Percentiles rank a stretch among this genome's conserved stretches.
These are phyloP conservation scores for Lachnellula occidentalis DNA, from an alignment of 2,329 filamentous ascomycete species.

Conservation along the genomic window DNA sequence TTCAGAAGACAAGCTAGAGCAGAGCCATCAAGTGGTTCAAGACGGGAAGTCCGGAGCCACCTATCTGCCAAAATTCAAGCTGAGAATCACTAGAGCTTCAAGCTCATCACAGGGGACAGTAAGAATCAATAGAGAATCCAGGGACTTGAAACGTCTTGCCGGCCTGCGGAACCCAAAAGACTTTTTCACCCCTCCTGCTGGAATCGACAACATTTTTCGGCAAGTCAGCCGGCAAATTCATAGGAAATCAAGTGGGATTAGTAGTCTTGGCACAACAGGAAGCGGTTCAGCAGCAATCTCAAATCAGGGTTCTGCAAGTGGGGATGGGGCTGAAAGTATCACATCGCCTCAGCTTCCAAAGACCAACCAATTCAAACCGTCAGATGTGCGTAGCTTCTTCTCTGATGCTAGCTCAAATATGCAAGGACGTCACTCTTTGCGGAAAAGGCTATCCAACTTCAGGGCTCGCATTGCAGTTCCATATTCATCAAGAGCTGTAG, in stretches of 20 bases:
- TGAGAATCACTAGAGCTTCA: slow-evolving; percentile 28
- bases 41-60: slow-evolving; percentile 1
- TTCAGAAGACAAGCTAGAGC: slow-evolving; percentile 20
- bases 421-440: slow-evolving; percentile 17
- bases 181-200: slow-evolving; percentile 27
- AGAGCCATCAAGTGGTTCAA: slow-evolving; percentile 3
- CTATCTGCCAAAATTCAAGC: slow-evolving; percentile 24
- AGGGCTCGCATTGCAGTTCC: slow-evolving; percentile 23
- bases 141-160: slow-evolving; percentile 13
- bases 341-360: slow-evolving; percentile 8
- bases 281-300: slow-evolving; percentile 1
- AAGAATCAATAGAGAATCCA: slow-evolving; percentile 22
- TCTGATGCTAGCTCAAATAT: slow-evolving; percentile 34
- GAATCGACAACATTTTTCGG: slow-evolving; percentile 28
- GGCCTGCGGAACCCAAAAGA: slow-evolving; percentile 27
- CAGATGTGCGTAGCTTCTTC: slow-evolving; percentile 33
- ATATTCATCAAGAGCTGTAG: slow-evolving; percentile 19
- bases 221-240: slow-evolving; percentile 26
- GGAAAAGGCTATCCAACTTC: slow-evolving; percentile 26
- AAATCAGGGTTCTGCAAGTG: not conserved
- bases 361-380: slow-evolving; percentile 12
- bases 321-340: slow-evolving; percentile 2
- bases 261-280: slow-evolving; percentile 9
- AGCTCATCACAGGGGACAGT: slow-evolving; percentile 27
- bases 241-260: slow-evolving; percentile 21